phyloP scores from a whole-genome alignment of 257 asterid genomes.

The Nicotiana undulata region DNA sequence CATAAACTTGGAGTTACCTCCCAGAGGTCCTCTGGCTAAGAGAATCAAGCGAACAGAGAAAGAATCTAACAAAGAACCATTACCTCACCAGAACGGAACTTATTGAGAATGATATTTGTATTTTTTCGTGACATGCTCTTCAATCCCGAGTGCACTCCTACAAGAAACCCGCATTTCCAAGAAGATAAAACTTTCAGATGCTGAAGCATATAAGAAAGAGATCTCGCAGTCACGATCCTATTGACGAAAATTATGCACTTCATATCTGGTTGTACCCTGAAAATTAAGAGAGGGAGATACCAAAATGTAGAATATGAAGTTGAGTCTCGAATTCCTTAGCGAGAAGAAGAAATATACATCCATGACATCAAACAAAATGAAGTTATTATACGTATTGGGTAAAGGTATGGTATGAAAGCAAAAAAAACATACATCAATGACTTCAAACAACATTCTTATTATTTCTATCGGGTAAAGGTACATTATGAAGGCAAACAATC shows the following conservation, averaged over 20 bases:
- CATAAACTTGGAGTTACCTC: neutral
- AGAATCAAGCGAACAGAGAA: neutral
- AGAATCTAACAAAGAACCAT: slow-evolving; percentile 11
- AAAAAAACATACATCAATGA: neutral
- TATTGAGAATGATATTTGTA: slow-evolving; percentile 60
- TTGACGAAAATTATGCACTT: slow-evolving; percentile 93
- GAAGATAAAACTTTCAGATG: slow-evolving; percentile 56
- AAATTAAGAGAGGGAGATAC: slow-evolving; percentile 14
- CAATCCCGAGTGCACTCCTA: slow-evolving; percentile 79
- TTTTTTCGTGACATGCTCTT: slow-evolving; percentile 56
- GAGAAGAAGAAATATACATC: neutral
- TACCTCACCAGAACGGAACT: slow-evolving; percentile 95
- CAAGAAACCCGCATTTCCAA: slow-evolving; percentile 86
- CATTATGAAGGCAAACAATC: neutral
- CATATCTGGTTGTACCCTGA: slow-evolving; percentile 80
- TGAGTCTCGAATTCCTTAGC: neutral
- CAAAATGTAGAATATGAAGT: slow-evolving; percentile 6
- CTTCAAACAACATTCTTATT: neutral
- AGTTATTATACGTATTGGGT: neutral
- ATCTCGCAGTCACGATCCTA: slow-evolving; percentile 86
- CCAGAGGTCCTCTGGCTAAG: neutral
- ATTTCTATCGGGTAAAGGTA: neutral
- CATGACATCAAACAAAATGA: neutral
- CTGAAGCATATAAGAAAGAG: slow-evolving; percentile 58
- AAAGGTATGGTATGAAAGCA: neutral